Base-by-base conservation (phyloP, 495 filamentous ascomycete species). In the Aspergillus nidulans region DNA sequence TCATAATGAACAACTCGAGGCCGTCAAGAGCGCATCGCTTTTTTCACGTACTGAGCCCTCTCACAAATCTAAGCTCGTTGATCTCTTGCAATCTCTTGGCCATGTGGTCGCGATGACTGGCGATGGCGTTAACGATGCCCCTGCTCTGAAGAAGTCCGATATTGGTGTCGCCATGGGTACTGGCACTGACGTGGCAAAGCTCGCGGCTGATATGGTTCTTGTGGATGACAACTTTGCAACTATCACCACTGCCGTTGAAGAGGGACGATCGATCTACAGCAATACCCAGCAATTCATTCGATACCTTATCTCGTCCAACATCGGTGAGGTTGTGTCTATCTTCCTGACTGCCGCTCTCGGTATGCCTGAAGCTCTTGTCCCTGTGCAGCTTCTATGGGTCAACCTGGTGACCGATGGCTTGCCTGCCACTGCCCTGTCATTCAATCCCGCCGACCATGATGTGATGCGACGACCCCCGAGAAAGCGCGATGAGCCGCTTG, bases 261-360 rank as follows among this genome's bases (percentile, higher is more conserved):
- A 99, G 71, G 95, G 95, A 49, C 86, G 95, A 49, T 91, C 91
- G 28, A 99, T 99, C 76, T 99, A 95, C 80, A 97, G 92, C 85
- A 99, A 99, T 79, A 99, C 95, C 3, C 95, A 99, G 67, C 95
- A 99, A 67, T 99, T 99, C 70, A 99, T 99, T 71, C 89, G 95
- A 24, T 99, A 99, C 68, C 80, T 99, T 46, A 99, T 99, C 70
- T 96, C 91, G 8, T 97, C 92, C 26, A 99, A 99, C 75, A 99
- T 99, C 46, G 95, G 95, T 70, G 95, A 99, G 69, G 95, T 99
- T 28, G 95, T 99, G 9, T 99, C 95, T 16, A 99, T 99, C 70
- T 99, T 99, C 82, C 71, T 99, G 67, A 99, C 95, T 18, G 95
- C 95, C 24, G 95, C 95, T 4, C 75, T 91, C 51, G 95, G 95